Conservation (phyloP, 2,329 filamentous ascomycete species). For the Diaporthe australafricana region DNA sequence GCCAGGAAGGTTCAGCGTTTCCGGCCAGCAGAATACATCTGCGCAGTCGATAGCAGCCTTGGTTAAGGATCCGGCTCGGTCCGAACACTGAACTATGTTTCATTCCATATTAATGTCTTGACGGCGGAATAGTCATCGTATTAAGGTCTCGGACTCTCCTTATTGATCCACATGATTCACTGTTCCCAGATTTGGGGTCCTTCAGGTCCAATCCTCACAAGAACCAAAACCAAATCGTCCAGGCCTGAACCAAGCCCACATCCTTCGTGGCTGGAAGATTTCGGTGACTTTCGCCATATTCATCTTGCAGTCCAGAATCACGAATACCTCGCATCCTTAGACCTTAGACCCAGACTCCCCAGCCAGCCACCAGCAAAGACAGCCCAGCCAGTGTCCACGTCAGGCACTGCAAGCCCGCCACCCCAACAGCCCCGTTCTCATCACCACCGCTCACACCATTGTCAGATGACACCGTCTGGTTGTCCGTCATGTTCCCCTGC, state of each 20-base stretch:
- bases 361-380: conserved; percentile 12
- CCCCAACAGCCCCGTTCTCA: background rate
- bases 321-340: background rate
- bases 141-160: too few species aligned
- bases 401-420: background rate
- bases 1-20: background rate
- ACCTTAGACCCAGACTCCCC: conserved; percentile 16
- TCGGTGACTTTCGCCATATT: background rate
- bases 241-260: background rate
- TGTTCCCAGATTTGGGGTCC: too few species aligned
- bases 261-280: too few species aligned
- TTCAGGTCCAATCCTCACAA: too few species aligned
- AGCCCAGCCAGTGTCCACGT: background rate
- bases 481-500: conserved; percentile 57
- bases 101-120: too few species aligned
- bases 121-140: background rate
- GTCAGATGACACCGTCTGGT: conserved; percentile 55
- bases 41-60: background rate
- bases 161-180: too few species aligned
- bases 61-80: background rate
- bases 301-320: background rate
- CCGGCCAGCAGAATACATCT: too few species aligned
- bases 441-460: conserved; percentile 31
- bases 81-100: background rate
- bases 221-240: background rate